phyloP scores from a whole-genome alignment of 495 filamentous ascomycete species.

The Cercophora samala region DNA sequence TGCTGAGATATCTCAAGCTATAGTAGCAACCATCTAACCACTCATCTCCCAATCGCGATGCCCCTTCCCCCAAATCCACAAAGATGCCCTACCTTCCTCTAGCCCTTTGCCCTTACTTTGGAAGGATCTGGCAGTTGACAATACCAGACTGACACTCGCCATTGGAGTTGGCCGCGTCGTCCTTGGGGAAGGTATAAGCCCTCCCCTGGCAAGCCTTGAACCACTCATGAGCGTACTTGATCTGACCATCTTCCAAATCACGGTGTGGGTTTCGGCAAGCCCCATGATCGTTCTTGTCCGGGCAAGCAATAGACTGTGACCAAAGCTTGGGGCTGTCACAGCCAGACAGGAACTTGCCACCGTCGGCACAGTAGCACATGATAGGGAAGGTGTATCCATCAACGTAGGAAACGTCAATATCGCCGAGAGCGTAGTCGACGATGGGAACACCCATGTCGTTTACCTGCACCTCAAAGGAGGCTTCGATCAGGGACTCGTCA shows the following conservation, averaged over 20 bases:
- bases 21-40: background rate
- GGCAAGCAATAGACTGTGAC: background rate
- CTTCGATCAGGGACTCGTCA: background rate
- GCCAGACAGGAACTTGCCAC: background rate
- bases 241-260: background rate
- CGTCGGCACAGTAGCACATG: background rate
- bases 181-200: background rate
- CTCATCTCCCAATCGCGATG: background rate
- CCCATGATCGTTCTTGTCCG: background rate
- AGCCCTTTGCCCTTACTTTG: constrained; percentile 6
- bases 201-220: constrained; percentile 3
- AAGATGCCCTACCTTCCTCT: background rate
- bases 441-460: background rate
- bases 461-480: background rate
- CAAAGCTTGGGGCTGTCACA: background rate
- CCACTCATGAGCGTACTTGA: background rate
- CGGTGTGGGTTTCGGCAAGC: constrained; percentile 1
- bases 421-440: background rate
- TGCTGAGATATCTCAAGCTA: background rate
- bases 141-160: background rate
- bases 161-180: background rate
- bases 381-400: background rate
- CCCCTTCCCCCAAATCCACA: background rate
- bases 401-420: constrained; percentile 1
- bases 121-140: background rate